These are phyloP conservation scores for Parietichytrium sp. DNA, from an alignment of 108 stramenopile species.

Conservation along the genomic window DNA sequence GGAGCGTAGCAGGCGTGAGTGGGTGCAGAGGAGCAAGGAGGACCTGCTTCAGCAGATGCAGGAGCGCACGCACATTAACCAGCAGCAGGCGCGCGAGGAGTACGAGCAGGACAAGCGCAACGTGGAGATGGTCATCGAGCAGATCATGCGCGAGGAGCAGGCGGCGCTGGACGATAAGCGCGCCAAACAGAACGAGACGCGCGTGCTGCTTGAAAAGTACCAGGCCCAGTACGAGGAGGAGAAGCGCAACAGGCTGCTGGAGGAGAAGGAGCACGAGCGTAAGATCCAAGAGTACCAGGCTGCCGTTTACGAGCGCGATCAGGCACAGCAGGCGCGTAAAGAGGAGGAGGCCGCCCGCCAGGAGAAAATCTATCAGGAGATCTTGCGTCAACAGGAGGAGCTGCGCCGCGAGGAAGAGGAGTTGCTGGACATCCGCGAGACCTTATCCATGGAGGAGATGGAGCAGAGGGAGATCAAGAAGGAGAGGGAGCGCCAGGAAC, in stretches of 20 bases:
- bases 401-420: slow-evolving; percentile 28
- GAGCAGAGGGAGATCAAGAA: background rate
- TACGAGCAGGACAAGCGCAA: slow-evolving; percentile 10
- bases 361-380: slow-evolving; percentile 19
- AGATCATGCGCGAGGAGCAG: slow-evolving; percentile 32
- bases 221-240: slow-evolving; percentile 34
- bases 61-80: background rate
- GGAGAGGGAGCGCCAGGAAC: background rate
- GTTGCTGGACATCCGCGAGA: slow-evolving; percentile 29
- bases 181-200: background rate
- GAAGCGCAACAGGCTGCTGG: background rate
- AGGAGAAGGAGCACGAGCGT: slow-evolving; percentile 37
- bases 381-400: slow-evolving; percentile 2
- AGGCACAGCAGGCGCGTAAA: background rate
- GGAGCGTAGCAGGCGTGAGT: background rate
- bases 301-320: background rate
- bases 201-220: slow-evolving; percentile 22
- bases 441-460: background rate
- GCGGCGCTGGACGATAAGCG: slow-evolving; percentile 15
- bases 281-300: slow-evolving; percentile 5
- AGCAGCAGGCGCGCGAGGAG: background rate
- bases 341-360: slow-evolving; percentile 31
- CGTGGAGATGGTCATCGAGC: slow-evolving; percentile 23
- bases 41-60: slow-evolving; percentile 29
- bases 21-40: slow-evolving; percentile 6